Evolutionary conservation across 164 flowering plant species (phyloP).

Genomic region (Tetrastigma voinierianum): DNA sequence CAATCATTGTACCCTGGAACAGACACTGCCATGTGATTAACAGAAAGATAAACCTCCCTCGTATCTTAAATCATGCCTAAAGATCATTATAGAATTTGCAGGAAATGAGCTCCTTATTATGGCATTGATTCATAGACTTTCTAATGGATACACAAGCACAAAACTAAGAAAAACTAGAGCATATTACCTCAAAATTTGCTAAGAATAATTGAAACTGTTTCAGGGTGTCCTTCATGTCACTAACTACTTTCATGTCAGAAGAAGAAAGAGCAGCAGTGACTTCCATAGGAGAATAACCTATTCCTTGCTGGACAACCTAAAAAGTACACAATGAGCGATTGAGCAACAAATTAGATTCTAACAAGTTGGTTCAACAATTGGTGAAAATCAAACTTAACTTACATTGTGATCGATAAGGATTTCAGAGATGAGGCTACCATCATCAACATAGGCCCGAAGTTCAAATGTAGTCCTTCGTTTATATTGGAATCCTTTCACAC

Average conservation of each 20-base stretch:
- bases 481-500: conserved; percentile 75
- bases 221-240: conserved; percentile 62
- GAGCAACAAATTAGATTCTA: not conserved
- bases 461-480: conserved; percentile 57
- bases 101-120: too few species aligned
- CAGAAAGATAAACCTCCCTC: too few species aligned
- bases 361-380: not conserved
- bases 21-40: not conserved
- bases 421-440: conserved; percentile 93
- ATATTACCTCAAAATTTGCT: conserved; percentile 73
- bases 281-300: conserved; percentile 73
- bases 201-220: conserved; percentile 63
- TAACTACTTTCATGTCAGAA: conserved; percentile 36
- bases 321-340: not conserved
- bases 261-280: conserved; percentile 74
- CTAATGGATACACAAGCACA: too few species aligned
- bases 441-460: conserved; percentile 79
- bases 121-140: too few species aligned
- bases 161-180: not conserved
- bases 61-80: too few species aligned
- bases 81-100: not conserved
- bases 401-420: conserved; percentile 76
- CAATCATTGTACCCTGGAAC: conserved; percentile 74
- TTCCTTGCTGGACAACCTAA: conserved; percentile 68
- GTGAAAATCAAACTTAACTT: conserved; percentile 28